Conservation (phyloP, 352 stramenopile species). For the Pythium dissimile region DNA sequence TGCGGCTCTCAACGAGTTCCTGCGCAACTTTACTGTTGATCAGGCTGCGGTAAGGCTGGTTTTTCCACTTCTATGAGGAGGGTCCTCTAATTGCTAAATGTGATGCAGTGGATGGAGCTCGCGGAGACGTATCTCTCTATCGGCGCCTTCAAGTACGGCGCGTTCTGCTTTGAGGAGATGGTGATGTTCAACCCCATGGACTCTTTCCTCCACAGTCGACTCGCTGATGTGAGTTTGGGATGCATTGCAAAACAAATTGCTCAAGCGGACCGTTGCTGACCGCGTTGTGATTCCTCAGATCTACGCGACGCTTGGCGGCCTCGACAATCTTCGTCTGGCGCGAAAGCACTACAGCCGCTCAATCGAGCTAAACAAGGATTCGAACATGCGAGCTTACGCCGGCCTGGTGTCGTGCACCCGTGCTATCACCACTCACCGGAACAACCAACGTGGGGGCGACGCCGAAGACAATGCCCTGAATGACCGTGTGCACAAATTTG, state of each 20-base stretch:
- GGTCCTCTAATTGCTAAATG: neutral
- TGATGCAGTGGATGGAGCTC: constrained; percentile 33
- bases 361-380: constrained; percentile 35
- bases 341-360: constrained; percentile 42
- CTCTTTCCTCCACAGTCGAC: constrained; percentile 34
- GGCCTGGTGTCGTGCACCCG: constrained; percentile 32
- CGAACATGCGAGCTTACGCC: constrained; percentile 28
- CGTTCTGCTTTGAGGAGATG: constrained; percentile 48
- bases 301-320: constrained; percentile 32
- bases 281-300: constrained; percentile 17
- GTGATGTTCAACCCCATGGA: constrained; percentile 39
- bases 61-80: neutral
- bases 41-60: constrained; percentile 21
- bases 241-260: neutral
- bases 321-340: constrained; percentile 30
- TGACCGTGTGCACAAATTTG: constrained; percentile 31
- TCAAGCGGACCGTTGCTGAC: neutral
- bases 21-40: constrained; percentile 32
- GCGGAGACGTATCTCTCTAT: constrained; percentile 30
- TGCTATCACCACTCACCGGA: constrained; percentile 29
- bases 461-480: constrained; percentile 34
- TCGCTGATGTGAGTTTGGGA: constrained; percentile 29
- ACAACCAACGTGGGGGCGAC: constrained; percentile 24
- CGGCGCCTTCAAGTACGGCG: constrained; percentile 31
- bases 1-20: constrained; percentile 29